Percentiles rank a stretch among this genome's conserved stretches.
Conservation (phyloP, 805 yeast species). For the Scheffersomyces stipitis region DNA sequence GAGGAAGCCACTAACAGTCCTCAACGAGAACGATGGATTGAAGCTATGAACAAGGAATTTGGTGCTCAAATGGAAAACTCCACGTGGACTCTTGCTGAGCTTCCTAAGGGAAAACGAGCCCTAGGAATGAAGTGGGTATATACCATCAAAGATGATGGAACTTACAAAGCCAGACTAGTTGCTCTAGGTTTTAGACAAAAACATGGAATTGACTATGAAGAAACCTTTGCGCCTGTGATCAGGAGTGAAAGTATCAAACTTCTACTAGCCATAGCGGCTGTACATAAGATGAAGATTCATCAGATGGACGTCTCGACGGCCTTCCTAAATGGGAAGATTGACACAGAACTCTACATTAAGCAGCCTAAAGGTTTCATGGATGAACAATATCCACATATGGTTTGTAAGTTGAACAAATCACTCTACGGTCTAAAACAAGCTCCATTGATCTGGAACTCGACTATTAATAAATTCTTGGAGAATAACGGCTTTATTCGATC, state of each 20-base stretch:
- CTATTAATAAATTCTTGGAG: not conserved
- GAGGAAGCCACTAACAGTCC: not conserved
- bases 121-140: not conserved
- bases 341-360: not conserved
- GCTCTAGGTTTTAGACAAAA: not conserved
- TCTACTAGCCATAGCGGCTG: not conserved
- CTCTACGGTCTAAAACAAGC: not conserved
- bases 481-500: not conserved
- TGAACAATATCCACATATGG: no score
- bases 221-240: not conserved
- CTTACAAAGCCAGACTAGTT: not conserved
- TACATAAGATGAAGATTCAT: not conserved
- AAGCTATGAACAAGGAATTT: not conserved
- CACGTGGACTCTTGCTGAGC: not conserved
- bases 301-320: not conserved
- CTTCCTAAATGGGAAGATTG: not conserved
- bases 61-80: not conserved
- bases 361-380: no score
- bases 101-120: not conserved
- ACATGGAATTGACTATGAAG: not conserved
- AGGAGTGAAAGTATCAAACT: not conserved
- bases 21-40: not conserved
- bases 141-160: not conserved
- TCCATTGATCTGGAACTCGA: not conserved
- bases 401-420: not conserved